These are phyloP conservation scores for Prunus davidiana DNA, from an alignment of 306 rosid species.

Conservation along the genomic window DNA sequence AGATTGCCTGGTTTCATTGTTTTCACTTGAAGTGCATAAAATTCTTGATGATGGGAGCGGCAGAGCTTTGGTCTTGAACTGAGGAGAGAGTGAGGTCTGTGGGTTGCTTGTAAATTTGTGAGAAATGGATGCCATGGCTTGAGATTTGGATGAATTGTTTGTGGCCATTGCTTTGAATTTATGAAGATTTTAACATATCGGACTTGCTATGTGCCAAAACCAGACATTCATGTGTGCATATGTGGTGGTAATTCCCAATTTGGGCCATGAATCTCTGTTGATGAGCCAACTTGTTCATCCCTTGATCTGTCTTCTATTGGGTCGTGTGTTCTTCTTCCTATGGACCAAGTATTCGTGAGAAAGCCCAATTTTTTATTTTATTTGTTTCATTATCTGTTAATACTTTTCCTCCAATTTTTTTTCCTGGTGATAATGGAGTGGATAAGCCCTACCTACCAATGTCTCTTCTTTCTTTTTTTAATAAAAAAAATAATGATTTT, in stretches of 20 bases:
- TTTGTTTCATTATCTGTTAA: too few relatives aligned
- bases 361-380: too few relatives aligned
- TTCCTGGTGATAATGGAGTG: too few relatives aligned
- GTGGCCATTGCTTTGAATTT: constrained; percentile 15
- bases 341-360: too few relatives aligned
- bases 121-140: constrained; percentile 25
- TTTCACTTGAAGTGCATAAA: constrained; percentile 38
- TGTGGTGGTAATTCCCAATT: not conserved
- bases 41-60: constrained; percentile 24
- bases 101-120: constrained; percentile 19
- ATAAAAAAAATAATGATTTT: too few relatives aligned
- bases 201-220: not conserved
- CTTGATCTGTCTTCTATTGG: too few relatives aligned
- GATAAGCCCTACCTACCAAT: too few relatives aligned
- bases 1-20: constrained; percentile 30
- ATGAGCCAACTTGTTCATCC: too few relatives aligned
- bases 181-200: not conserved
- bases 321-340: too few relatives aligned
- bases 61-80: constrained; percentile 20
- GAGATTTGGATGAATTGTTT: constrained; percentile 28
- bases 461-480: too few relatives aligned
- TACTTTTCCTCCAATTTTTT: too few relatives aligned
- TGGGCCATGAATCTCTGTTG: not conserved
- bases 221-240: not conserved
- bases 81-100: constrained; percentile 11